phyloP scores from a whole-genome alignment of 1,284 basidiomycete species.

The Phlebopus sp. region DNA sequence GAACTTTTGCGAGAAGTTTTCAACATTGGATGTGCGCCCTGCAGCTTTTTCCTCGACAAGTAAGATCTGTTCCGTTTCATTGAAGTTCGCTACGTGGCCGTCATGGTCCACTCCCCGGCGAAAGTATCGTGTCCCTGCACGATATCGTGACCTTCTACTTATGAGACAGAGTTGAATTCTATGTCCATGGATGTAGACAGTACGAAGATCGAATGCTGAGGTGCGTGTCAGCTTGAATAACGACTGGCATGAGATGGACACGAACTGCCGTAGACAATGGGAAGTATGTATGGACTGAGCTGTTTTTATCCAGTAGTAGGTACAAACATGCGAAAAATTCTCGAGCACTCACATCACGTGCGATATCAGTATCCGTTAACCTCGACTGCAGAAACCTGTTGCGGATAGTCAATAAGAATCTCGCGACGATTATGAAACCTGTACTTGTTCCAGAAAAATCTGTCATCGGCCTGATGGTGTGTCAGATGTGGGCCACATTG shows the following conservation, averaged over 20 bases:
- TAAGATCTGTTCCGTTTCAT: constrained; percentile 93
- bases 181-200: constrained; percentile 73
- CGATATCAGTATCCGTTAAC: constrained; percentile 61
- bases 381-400: constrained; percentile 68
- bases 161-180: constrained; percentile 87
- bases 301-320: constrained; percentile 34
- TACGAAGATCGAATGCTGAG: constrained; percentile 85
- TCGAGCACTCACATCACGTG: constrained; percentile 55
- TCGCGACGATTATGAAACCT: constrained; percentile 9
- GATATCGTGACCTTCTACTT: constrained; percentile 88
- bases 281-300: constrained; percentile 88
- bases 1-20: constrained; percentile 59
- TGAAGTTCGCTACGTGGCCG: constrained; percentile 87
- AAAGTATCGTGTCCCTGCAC: constrained; percentile 97
- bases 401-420: constrained; percentile 5
- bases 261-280: constrained; percentile 89
- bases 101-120: constrained; percentile 88
- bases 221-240: constrained; percentile 10
- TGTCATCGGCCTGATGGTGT: constrained; percentile 74
- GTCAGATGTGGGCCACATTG: constrained; percentile 17
- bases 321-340: neutral
- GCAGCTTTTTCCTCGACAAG: constrained; percentile 62
- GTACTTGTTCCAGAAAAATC: constrained; percentile 97
- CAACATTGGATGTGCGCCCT: constrained; percentile 41
- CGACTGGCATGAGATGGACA: constrained; percentile 15